phyloP scores from a whole-genome alignment of 495 filamentous ascomycete species.

The Neohortaea acidophila region DNA sequence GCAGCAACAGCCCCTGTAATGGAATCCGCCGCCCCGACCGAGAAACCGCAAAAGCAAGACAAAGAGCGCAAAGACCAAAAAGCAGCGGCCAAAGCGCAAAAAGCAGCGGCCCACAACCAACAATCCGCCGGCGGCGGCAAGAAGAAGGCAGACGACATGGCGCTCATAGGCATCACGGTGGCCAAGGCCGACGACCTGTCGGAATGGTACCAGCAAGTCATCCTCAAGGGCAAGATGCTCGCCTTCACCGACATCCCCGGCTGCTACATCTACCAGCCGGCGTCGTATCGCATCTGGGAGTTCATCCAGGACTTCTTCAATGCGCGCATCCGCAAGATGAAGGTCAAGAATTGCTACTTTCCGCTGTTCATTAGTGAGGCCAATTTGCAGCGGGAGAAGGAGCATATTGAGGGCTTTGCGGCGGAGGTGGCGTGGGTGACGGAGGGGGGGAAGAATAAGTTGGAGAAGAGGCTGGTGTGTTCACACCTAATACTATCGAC shows the following conservation, averaged over 20 bases:
- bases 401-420: slow-evolving; percentile 93
- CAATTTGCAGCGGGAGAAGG: slow-evolving; percentile 85
- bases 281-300: slow-evolving; percentile 85
- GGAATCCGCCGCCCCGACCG: slow-evolving; percentile 5
- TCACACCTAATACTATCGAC: too few relatives aligned
- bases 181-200: slow-evolving; percentile 77
- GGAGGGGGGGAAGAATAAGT: slow-evolving; percentile 73
- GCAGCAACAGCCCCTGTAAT: not conserved
- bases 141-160: slow-evolving; percentile 43
- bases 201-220: slow-evolving; percentile 88
- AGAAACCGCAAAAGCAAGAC: slow-evolving; percentile 18
- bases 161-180: slow-evolving; percentile 72
- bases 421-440: slow-evolving; percentile 98
- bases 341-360: slow-evolving; percentile 89
- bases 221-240: slow-evolving; percentile 88
- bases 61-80: slow-evolving; percentile 19
- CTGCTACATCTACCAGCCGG: slow-evolving; percentile 75
- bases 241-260: slow-evolving; percentile 90
- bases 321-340: slow-evolving; percentile 66
- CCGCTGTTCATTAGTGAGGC: slow-evolving; percentile 86
- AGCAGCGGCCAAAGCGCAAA: slow-evolving; percentile 8
- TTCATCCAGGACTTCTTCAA: slow-evolving; percentile 83
- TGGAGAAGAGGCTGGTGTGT: slow-evolving; percentile 88
- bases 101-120: slow-evolving; percentile 3
- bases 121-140: slow-evolving; percentile 21